Percentiles rank a stretch among this genome's conserved stretches.
These are phyloP conservation scores for Trichoderma atroviride DNA, from an alignment of 2,329 filamentous ascomycete species.

Conservation along the genomic window DNA sequence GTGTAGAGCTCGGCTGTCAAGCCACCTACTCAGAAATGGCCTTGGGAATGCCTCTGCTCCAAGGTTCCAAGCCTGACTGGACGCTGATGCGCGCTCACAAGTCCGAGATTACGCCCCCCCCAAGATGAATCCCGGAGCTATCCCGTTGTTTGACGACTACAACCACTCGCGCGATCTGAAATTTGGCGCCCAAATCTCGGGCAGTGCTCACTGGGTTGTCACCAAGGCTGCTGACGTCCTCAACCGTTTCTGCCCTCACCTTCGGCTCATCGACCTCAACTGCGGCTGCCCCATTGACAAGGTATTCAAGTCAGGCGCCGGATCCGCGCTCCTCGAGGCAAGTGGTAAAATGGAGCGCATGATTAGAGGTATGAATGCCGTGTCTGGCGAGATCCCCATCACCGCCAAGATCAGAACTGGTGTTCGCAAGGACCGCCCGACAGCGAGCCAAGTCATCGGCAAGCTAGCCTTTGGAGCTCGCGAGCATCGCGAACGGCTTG, in stretches of 20 bases:
- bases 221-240: conserved; percentile 86
- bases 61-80: conserved; percentile 92
- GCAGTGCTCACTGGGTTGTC: conserved; percentile 87
- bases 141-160: conserved; percentile 70
- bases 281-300: conserved; percentile 97
- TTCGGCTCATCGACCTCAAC: conserved; percentile 92
- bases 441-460: conserved; percentile 78
- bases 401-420: conserved; percentile 95
- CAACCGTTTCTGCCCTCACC: conserved; percentile 73
- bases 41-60: conserved; percentile 83
- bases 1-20: conserved; percentile 84
- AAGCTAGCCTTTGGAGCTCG: conserved; percentile 78
- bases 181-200: conserved; percentile 91
- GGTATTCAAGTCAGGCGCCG: conserved; percentile 83
- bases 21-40: conserved; percentile 99
- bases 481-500: conserved; percentile 70
- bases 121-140: conserved; percentile 57
- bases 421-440: conserved; percentile 77
- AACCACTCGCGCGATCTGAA: conserved; percentile 80
- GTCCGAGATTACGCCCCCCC: conserved; percentile 76
- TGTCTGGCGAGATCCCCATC: conserved; percentile 88
- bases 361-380: conserved; percentile 91
- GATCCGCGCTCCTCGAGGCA: conserved; percentile 88
- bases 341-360: conserved; percentile 91
- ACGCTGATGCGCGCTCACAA: conserved; percentile 91